Conservation (phyloP, 1,284 basidiomycete species). For the Rhodotorula sp. region DNA sequence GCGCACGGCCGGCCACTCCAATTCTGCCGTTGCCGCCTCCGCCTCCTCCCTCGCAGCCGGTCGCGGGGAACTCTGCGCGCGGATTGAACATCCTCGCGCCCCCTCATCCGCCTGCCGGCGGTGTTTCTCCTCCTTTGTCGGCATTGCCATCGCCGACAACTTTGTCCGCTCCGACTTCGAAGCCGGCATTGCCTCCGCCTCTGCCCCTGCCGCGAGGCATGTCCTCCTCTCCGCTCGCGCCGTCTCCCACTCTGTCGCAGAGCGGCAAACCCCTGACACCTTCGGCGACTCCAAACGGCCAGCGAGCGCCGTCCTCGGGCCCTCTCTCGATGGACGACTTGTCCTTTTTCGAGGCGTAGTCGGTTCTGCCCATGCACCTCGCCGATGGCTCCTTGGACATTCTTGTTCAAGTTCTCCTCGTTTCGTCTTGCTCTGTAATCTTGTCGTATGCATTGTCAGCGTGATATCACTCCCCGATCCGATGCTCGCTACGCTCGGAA, state of each 20-base stretch:
- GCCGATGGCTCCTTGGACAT: no score
- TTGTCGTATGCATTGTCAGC: no score
- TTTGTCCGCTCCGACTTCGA: background rate
- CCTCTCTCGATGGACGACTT: conserved; percentile 27
- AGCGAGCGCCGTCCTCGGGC: conserved; percentile 1
- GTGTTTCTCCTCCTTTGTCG: background rate
- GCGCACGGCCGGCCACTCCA: conserved; percentile 11
- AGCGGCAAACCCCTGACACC: background rate
- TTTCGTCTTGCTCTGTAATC: no score
- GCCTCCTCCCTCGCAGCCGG: conserved; percentile 34
- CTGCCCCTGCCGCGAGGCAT: no score
- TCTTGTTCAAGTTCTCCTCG: no score
- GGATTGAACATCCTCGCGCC: conserved; percentile 2
- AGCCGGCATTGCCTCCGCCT: conserved; percentile 1
- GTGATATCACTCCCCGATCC: no score
- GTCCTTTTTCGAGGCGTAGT: conserved; percentile 28
- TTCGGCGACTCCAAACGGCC: background rate
- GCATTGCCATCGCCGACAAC: background rate
- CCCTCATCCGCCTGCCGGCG: background rate
- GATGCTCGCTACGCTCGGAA: no score
- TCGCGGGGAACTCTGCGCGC: conserved; percentile 6
- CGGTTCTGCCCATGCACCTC: no score
- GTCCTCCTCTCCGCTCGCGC: no score
- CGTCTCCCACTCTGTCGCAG: background rate
- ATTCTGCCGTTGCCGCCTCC: conserved; percentile 36